Evolutionary conservation across 176 grass and related monocot genomes (phyloP).

Genomic region (Oryza meridionalis): DNA sequence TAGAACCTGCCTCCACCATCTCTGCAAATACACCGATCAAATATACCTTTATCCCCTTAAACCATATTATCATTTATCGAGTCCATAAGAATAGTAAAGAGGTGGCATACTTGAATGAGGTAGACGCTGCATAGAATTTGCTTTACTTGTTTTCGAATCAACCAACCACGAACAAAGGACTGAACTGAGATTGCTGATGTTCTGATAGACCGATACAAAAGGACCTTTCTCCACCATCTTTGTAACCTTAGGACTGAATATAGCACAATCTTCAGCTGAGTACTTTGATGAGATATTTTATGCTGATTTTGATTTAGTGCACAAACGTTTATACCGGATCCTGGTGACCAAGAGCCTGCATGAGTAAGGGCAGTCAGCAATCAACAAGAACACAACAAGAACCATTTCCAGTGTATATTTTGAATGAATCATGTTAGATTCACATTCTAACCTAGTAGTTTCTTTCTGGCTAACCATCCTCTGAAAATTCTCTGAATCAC

Average conservation of each 20-base stretch:
- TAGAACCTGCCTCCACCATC: conserved; percentile 63
- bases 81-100: conserved; percentile 21
- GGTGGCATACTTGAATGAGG: conserved; percentile 59
- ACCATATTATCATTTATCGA: conserved; percentile 4
- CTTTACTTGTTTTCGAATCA: conserved; percentile 44
- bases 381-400: conserved; percentile 27
- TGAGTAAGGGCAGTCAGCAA: neutral
- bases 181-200: conserved; percentile 58
- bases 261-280: conserved; percentile 54
- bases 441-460: conserved; percentile 55
- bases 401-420: conserved; percentile 21
- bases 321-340: conserved; percentile 21
- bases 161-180: conserved; percentile 53
- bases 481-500: conserved; percentile 54
- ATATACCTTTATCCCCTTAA: neutral
- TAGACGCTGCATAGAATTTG: conserved; percentile 26
- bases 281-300: conserved; percentile 31
- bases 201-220: conserved; percentile 26
- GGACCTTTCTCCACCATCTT: conserved; percentile 61
- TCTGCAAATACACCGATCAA: conserved; percentile 54
- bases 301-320: conserved; percentile 20
- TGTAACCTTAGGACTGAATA: conserved; percentile 51
- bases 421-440: conserved; percentile 27
- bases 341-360: conserved; percentile 58
- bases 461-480: conserved; percentile 58